Conservation (phyloP, 306 rosid species). For the Cucumis sativus region DNA sequence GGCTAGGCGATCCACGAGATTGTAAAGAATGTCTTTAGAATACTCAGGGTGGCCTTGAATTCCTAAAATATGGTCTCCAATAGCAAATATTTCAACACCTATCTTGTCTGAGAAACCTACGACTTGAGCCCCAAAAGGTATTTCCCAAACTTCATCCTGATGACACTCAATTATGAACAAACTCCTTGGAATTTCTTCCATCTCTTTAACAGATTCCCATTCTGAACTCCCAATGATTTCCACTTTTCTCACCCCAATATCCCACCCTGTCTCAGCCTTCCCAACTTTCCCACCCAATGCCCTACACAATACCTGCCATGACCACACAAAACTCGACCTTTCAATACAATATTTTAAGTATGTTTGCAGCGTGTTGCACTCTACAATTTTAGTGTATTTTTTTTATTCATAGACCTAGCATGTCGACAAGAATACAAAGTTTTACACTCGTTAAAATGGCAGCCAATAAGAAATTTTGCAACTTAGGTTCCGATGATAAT, state of each 20-base stretch:
- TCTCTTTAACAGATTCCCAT: slow-evolving; percentile 5
- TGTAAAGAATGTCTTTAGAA: slow-evolving; percentile 36
- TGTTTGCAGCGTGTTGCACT: neutral
- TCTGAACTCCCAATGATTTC: slow-evolving; percentile 13
- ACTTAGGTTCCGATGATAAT: too few relatives aligned
- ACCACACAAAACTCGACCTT: neutral
- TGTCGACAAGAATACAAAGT: neutral
- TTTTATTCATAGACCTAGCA: neutral
- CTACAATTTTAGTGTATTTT: too few relatives aligned
- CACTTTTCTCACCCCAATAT: slow-evolving; percentile 7
- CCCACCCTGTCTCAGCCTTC: slow-evolving; percentile 29
- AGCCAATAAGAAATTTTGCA: neutral
- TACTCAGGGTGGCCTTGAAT: slow-evolving; percentile 75
- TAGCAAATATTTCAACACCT: slow-evolving; percentile 52
- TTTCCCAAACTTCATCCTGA: slow-evolving; percentile 58
- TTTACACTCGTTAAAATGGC: neutral
- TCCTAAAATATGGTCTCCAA: slow-evolving; percentile 45
- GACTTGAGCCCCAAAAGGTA: slow-evolving; percentile 50
- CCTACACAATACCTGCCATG: slow-evolving; percentile 41
- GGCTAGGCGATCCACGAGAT: slow-evolving; percentile 45
- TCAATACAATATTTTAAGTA: neutral
- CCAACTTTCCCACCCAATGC: slow-evolving; percentile 68
- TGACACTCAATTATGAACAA: slow-evolving; percentile 46
- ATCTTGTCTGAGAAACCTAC: slow-evolving; percentile 52
- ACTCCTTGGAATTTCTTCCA: slow-evolving; percentile 24